Conservation (phyloP, 176 grass and related monocot genomes). For the Juncus effusus region DNA sequence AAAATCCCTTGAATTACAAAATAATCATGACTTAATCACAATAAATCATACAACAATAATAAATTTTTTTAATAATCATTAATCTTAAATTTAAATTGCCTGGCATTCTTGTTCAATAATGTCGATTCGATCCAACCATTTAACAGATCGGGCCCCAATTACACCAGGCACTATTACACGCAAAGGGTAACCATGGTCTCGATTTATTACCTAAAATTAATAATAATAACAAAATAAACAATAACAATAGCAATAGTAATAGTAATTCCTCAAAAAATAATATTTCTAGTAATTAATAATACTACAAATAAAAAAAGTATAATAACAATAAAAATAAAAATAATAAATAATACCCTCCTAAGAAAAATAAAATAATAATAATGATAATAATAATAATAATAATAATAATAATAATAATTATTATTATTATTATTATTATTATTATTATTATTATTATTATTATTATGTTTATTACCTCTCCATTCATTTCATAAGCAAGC, state of each 20-base stretch:
- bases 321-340: no score
- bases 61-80: background rate
- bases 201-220: conserved; percentile 32
- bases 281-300: no score
- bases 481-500: conserved; percentile 51
- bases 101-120: conserved; percentile 49
- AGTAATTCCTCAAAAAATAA: conserved; percentile 6
- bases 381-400: background rate
- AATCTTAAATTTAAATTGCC: conserved; percentile 16
- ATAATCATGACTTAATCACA: background rate
- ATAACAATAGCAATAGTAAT: no score
- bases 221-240: background rate
- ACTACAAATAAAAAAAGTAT: no score
- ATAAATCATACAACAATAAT: conserved; percentile 7
- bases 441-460: no score
- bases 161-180: conserved; percentile 48
- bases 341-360: no score
- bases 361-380: background rate
- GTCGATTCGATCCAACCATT: conserved; percentile 50
- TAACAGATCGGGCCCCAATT: conserved; percentile 52
- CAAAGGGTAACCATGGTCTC: conserved; percentile 51
- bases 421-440: no score
- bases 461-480: conserved; percentile 22
- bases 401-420: background rate
- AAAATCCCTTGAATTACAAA: conserved; percentile 38